phyloP scores from a whole-genome alignment of 2,329 filamentous ascomycete species.

The Akanthomyces uredinophilus region DNA sequence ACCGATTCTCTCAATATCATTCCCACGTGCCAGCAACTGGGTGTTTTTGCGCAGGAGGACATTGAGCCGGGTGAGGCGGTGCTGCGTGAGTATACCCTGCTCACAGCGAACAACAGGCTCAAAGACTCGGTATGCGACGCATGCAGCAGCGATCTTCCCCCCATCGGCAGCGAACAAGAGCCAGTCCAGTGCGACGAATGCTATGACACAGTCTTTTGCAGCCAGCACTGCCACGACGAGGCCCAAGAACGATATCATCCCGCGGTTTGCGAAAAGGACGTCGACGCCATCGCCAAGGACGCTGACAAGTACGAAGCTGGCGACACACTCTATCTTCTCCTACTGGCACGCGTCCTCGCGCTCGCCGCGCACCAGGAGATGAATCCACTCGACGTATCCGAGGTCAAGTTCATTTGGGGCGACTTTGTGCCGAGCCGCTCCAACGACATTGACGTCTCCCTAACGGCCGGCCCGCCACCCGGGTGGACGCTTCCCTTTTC shows the following conservation, averaged over 20 bases:
- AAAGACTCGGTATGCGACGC: constrained; percentile 87
- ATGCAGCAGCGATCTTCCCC: constrained; percentile 70
- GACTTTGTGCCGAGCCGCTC: constrained; percentile 52
- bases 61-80: constrained; percentile 72
- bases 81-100: constrained; percentile 74
- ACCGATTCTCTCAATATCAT: constrained; percentile 46
- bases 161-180: constrained; percentile 42
- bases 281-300: constrained; percentile 61
- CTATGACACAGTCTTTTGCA: constrained; percentile 63
- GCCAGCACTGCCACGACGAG: constrained; percentile 51
- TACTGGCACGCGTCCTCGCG: constrained; percentile 59
- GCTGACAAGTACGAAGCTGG: constrained; percentile 54
- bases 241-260: constrained; percentile 59
- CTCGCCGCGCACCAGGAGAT: constrained; percentile 55
- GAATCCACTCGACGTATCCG: constrained; percentile 59
- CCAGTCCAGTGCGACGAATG: constrained; percentile 56
- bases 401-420: constrained; percentile 66
- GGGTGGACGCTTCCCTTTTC: constrained; percentile 71
- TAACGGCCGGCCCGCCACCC: constrained; percentile 51
- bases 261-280: constrained; percentile 60
- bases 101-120: constrained; percentile 84
- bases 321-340: constrained; percentile 57
- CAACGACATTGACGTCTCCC: constrained; percentile 50
- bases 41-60: constrained; percentile 81
- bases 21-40: constrained; percentile 69